Evolutionary conservation across 2,329 filamentous ascomycete genomes (phyloP), one percentile per base, ranked within the genome.

Genomic region (Albophoma yamanashiensis): DNA sequence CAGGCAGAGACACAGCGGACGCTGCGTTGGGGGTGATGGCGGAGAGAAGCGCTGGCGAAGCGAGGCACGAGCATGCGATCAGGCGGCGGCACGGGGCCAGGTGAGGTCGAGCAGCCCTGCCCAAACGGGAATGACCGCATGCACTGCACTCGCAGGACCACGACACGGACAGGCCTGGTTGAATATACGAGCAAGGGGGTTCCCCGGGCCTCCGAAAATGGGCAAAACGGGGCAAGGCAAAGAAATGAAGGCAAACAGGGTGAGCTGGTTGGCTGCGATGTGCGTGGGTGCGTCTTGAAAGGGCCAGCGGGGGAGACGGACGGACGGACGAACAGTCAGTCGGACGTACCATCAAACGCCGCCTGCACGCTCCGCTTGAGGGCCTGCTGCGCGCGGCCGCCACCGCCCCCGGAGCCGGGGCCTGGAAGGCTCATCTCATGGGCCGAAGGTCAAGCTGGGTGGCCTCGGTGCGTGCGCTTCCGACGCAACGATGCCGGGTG

Each of bases 311-410:
- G 6, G 36, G 36, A n/a, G 7, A 36, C 40, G 17, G 17, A 12
- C 20, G 11, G 9, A 4, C 22, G 27, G 27, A 31, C 27, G 27
- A 31, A 31, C 27, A 31, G 27, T 31, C 27, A 36, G 34, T 36
- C 34, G 25, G 11, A 70, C 76, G 67, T 77, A 84, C 83, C 83
- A 74, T 86, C 82, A 75, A 86, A 85, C 43, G 81, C 79, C 62
- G 82, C 78, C 71, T 85, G 82, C 59, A 83, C 81, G 65, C 78
- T 83, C 68, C 83, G 77, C 74, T 86, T 86, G 59, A 84, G 71
- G 36, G 74, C 75, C 66, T 79, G 78, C 55, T 64, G 62, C 63
- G 64, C 43, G 62, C 76, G 74, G 58, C 73, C 72, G 56, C 74
- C 70, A 61, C 74, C 70, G 61, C 76, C 76, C 53, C 67, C 75